Conservation (phyloP, 1,139 yeast species). For the Taiozyma sp. region DNA sequence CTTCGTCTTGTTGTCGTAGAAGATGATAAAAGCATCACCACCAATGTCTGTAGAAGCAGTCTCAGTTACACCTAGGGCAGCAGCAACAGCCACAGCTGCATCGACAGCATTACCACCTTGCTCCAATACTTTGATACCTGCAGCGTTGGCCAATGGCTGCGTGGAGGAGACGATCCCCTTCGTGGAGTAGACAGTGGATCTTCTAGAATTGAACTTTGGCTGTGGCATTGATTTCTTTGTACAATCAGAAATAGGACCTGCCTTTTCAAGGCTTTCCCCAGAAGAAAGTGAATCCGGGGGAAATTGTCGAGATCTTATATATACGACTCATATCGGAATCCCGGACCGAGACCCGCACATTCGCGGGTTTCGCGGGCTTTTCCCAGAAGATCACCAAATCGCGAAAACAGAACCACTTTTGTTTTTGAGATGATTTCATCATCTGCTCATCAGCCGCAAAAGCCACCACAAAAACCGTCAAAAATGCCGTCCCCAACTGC, state of each 20-base stretch:
- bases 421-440: too few species aligned
- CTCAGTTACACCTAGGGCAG: constrained; percentile 68
- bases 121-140: constrained; percentile 61
- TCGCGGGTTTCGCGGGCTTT: not conserved
- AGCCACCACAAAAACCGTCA: too few species aligned
- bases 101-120: constrained; percentile 75
- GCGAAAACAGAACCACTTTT: too few species aligned
- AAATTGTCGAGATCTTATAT: not conserved
- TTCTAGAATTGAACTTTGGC: constrained; percentile 45
- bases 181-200: constrained; percentile 74
- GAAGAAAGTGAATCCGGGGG: too few species aligned
- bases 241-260: not conserved
- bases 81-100: constrained; percentile 78
- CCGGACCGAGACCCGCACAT: not conserved
- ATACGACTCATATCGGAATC: not conserved
- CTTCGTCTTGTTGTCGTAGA: constrained; percentile 45
- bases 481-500: constrained; percentile 9
- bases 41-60: constrained; percentile 82
- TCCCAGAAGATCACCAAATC: too few species aligned
- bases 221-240: constrained; percentile 7
- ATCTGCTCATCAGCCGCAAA: not conserved
- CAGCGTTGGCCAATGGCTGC: constrained; percentile 75
- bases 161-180: constrained; percentile 74
- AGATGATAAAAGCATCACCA: constrained; percentile 74
- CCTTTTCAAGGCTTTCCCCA: too few species aligned